A percentile compares a stretch with the other conserved stretches of the same genome.
phyloP scores from a whole-genome alignment of 208 protist genomes.

The Trypanosoma lewisi region DNA sequence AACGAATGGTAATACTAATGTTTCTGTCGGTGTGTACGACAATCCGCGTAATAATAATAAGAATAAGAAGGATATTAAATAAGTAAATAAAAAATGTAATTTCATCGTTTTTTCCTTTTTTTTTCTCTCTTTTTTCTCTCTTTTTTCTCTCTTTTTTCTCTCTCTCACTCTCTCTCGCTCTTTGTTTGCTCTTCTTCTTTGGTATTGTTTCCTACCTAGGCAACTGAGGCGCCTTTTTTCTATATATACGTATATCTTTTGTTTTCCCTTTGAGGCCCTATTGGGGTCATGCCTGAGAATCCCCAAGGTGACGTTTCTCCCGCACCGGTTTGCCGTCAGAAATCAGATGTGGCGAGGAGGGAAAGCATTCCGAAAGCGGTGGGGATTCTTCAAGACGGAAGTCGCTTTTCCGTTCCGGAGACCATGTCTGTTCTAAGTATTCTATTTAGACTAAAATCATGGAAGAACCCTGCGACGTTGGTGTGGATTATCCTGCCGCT shows the following conservation, averaged over 20 bases:
- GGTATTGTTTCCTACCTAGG: not conserved
- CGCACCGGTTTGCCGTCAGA: not conserved
- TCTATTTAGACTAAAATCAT: conserved; percentile 49
- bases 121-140: too few relatives aligned
- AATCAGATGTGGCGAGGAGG: not conserved
- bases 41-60: too few relatives aligned
- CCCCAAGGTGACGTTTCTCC: not conserved
- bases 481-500: conserved; percentile 49
- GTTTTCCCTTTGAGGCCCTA: not conserved
- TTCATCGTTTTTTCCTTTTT: conserved; percentile 25
- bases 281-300: not conserved
- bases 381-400: conserved; percentile 48
- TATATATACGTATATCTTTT: not conserved
- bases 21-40: too few relatives aligned
- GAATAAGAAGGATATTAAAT: too few relatives aligned
- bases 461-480: conserved; percentile 42
- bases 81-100: too few relatives aligned
- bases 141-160: not conserved
- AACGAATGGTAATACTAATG: too few relatives aligned
- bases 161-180: not conserved
- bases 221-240: too few relatives aligned
- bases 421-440: conserved; percentile 65
- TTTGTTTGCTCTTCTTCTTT: conserved; percentile 12
- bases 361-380: conserved; percentile 6
- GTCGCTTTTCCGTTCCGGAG: conserved; percentile 53